A percentile compares a stretch with the other conserved stretches of the same genome.
phyloP scores from a whole-genome alignment of 164 flowering plant species.

The Magnolia officinalis region DNA sequence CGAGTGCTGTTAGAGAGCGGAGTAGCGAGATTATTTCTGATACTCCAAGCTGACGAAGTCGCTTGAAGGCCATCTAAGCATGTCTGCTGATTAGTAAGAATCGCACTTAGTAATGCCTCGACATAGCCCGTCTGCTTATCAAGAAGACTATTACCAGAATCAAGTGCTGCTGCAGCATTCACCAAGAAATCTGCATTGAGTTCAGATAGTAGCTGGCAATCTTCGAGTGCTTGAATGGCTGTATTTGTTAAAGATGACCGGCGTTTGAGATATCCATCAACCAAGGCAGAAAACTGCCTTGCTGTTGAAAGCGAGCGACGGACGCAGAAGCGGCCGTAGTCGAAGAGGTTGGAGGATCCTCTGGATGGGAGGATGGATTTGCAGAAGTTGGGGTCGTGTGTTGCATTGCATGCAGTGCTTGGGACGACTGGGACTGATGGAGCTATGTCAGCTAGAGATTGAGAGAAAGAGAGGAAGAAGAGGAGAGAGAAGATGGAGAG shows the following conservation, averaged over 20 bases:
- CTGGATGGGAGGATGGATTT: constrained; percentile 9
- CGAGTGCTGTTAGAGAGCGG: constrained; percentile 20
- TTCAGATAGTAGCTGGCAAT: constrained; percentile 25
- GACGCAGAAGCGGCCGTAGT: constrained; percentile 27
- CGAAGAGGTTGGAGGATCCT: constrained; percentile 24
- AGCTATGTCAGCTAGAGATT: constrained; percentile 11
- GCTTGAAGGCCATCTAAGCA: constrained; percentile 27
- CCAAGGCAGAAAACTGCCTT: constrained; percentile 15
- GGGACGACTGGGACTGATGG: constrained; percentile 7
- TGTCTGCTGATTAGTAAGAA: constrained; percentile 34
- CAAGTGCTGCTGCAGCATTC: constrained; percentile 11
- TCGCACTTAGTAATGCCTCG: constrained; percentile 32
- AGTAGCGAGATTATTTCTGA: constrained; percentile 8
- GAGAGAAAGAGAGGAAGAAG: constrained; percentile 8
- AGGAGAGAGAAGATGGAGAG: not conserved
- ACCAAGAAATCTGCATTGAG: constrained; percentile 26
- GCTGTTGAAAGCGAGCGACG: constrained; percentile 21
- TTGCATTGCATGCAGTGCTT: constrained; percentile 9
- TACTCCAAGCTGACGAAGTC: constrained; percentile 8
- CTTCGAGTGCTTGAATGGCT: constrained; percentile 31
- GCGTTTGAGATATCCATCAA: constrained; percentile 21
- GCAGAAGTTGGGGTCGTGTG: constrained; percentile 16
- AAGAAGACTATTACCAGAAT: constrained; percentile 11
- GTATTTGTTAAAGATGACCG: constrained; percentile 8
- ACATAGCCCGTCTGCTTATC: constrained; percentile 22